Percentiles rank a stretch among this genome's conserved stretches.
phyloP scores from a whole-genome alignment of 1,139 yeast genomes.

The Blastobotrys ciferrii region DNA sequence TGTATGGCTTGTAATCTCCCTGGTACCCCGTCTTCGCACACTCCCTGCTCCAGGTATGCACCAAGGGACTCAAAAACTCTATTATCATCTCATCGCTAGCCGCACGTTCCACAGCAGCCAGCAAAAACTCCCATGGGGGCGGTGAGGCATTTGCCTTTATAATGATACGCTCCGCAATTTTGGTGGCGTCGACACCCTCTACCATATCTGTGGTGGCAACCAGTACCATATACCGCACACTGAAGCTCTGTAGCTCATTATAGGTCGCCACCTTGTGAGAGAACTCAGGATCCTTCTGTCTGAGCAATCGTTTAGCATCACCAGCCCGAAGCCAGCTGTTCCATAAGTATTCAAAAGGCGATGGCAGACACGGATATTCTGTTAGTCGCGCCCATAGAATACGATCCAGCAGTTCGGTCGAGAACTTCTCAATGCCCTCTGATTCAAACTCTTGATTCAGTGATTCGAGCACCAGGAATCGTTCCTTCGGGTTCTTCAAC shows the following conservation, averaged over 20 bases:
- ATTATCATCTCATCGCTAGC: slow-evolving; percentile 62
- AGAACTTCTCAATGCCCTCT: slow-evolving; percentile 20
- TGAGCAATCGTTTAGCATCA: slow-evolving; percentile 18
- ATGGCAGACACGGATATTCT: slow-evolving; percentile 23
- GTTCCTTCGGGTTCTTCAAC: slow-evolving; percentile 20
- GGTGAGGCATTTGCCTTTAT: slow-evolving; percentile 20
- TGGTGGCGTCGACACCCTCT: slow-evolving; percentile 15
- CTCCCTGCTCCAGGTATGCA: slow-evolving; percentile 23
- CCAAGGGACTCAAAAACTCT: slow-evolving; percentile 56
- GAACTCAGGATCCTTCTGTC: slow-evolving; percentile 16
- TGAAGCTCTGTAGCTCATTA: slow-evolving; percentile 19
- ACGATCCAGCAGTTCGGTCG: slow-evolving; percentile 30
- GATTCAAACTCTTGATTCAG: slow-evolving; percentile 21
- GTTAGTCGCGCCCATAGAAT: slow-evolving; percentile 33
- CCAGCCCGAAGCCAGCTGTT: slow-evolving; percentile 26
- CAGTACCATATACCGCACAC: slow-evolving; percentile 17
- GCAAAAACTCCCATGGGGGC: slow-evolving; percentile 50
- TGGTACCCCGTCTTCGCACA: slow-evolving; percentile 18
- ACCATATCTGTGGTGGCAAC: slow-evolving; percentile 19
- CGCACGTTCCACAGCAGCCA: slow-evolving; percentile 57
- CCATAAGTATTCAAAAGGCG: slow-evolving; percentile 29
- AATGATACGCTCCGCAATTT: slow-evolving; percentile 23
- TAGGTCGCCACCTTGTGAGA: slow-evolving; percentile 19
- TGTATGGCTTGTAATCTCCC: slow-evolving; percentile 49
- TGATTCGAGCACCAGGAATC: slow-evolving; percentile 14